These are phyloP conservation scores for Endothia cerciana DNA, from an alignment of 2,329 filamentous ascomycete species.

Conservation along the genomic window DNA sequence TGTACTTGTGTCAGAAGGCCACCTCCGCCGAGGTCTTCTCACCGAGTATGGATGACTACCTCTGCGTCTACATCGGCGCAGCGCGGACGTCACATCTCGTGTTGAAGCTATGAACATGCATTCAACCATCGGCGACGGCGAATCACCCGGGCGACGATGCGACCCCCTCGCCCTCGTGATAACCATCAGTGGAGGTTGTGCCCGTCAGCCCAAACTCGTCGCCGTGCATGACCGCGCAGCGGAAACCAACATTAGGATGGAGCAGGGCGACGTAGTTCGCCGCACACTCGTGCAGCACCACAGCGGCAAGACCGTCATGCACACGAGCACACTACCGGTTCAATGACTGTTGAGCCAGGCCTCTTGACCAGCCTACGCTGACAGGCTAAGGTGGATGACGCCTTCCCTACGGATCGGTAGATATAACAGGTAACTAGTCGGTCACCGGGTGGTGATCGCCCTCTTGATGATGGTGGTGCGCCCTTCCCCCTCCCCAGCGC, in stretches of 20 bases:
- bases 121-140: too few species aligned
- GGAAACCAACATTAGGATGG: constrained; percentile 11
- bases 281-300: background rate
- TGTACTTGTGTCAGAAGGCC: background rate
- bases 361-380: background rate
- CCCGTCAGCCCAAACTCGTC: background rate
- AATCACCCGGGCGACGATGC: background rate
- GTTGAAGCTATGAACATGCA: background rate
- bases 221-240: constrained; percentile 8
- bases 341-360: background rate
- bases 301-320: background rate
- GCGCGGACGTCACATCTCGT: background rate
- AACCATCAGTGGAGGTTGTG: background rate
- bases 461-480: background rate
- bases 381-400: background rate
- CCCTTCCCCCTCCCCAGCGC: background rate
- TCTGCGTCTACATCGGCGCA: background rate
- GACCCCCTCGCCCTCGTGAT: background rate
- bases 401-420: background rate
- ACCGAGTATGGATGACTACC: background rate
- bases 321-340: background rate
- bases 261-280: background rate
- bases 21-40: background rate
- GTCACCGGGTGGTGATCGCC: background rate
- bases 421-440: background rate